Evolutionary conservation across 2,329 filamentous ascomycete species (phyloP), one percentile per base, ranked within the genome.

Genomic region (Pseudocercospora vitis): DNA sequence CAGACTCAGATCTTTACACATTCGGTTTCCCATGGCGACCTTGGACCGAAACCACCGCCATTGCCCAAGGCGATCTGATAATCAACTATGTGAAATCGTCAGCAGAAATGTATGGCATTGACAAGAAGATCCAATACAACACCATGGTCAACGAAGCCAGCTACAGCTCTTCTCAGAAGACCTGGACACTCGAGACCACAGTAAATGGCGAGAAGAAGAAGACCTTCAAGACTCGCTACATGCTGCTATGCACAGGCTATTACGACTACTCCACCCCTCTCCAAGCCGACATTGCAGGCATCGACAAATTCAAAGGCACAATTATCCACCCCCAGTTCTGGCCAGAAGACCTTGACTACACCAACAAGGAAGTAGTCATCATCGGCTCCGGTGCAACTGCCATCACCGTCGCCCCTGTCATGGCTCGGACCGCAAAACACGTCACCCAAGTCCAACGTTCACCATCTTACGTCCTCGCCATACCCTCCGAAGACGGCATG

Each of bases 361-460:
- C 76, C 4, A 76, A 77, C 68, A 89, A 91, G 70, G 81, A 81
- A 39, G 76, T 92, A 18, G 79, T 89, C 37, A 77, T 92, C 53
- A 82, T 94, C 57, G 89, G 89, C 12, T 86, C 82, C 12, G 90
- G 90, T 6, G 89, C 89, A 2, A 95, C 90, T 0, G 86, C 89
- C 5, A 73, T 92, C 45, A 94, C 89, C 0, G 77, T 95, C 1
- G 69, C 95, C 2, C 90, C 89, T 0, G 81, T 78, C 42, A 72
- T 95, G 40, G 82, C 84, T 0, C 73, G 86, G 37, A 81, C 79
- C 32, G 88, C 87, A 4, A 73, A 72, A 4, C 79, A 81, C 11
- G 83, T 91, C 23, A 92, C 88, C 1, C 89, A 92, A 82, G 78
- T 95, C 2, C 89, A 95, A 72, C 83, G 90, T 52, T 89, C 84